Percentiles rank a stretch among this genome's conserved stretches.
Evolutionary conservation across 2,329 filamentous ascomycete genomes (phyloP).

Genomic region (Westerdykella sp.): DNA sequence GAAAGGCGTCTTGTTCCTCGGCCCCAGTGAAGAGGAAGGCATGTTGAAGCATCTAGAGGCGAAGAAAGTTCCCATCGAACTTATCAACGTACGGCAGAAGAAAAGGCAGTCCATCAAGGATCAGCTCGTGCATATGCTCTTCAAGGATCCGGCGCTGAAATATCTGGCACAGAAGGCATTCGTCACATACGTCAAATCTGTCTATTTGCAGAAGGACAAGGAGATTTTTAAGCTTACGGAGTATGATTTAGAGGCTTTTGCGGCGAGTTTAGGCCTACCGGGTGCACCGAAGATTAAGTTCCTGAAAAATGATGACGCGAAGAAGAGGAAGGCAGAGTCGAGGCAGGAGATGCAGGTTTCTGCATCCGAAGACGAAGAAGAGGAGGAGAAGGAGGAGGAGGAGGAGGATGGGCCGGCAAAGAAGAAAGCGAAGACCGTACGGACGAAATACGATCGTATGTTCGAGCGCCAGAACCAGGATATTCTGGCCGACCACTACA

Average conservation of each 20-base stretch:
- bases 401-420: slow-evolving; percentile 42
- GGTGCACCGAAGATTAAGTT: slow-evolving; percentile 92
- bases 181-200: slow-evolving; percentile 76
- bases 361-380: slow-evolving; percentile 56
- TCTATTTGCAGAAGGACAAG: slow-evolving; percentile 87
- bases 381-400: slow-evolving; percentile 42
- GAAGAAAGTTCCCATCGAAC: slow-evolving; percentile 83
- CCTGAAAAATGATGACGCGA: slow-evolving; percentile 80
- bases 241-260: slow-evolving; percentile 79
- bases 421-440: slow-evolving; percentile 58
- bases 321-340: slow-evolving; percentile 79
- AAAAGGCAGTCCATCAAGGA: slow-evolving; percentile 83
- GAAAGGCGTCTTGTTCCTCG: slow-evolving; percentile 81
- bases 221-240: slow-evolving; percentile 80
- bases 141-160: slow-evolving; percentile 88
- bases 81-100: slow-evolving; percentile 78
- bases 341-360: slow-evolving; percentile 55
- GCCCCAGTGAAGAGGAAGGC: slow-evolving; percentile 86
- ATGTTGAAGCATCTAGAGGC: slow-evolving; percentile 80
- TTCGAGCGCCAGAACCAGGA: slow-evolving; percentile 96
- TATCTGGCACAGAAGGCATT: slow-evolving; percentile 96
- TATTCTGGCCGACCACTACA: slow-evolving; percentile 88
- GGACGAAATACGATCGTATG: slow-evolving; percentile 97
- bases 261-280: slow-evolving; percentile 77
- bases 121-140: slow-evolving; percentile 89